Percentiles rank a stretch among this genome's conserved stretches.
Conservation (phyloP, 495 filamentous ascomycete species). For the Rhypophila decipiens region DNA sequence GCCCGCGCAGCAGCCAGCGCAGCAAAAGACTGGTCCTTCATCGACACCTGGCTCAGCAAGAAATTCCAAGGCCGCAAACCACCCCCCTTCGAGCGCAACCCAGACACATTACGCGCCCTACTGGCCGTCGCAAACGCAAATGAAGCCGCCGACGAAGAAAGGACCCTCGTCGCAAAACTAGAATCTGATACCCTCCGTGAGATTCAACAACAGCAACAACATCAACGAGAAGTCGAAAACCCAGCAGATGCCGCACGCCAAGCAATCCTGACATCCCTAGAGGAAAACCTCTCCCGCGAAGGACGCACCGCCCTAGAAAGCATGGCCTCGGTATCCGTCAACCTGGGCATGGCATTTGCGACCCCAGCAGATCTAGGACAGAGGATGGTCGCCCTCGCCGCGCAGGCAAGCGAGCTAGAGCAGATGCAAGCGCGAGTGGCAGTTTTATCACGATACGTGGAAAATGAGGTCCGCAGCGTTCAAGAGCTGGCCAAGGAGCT, state of each 20-base stretch:
- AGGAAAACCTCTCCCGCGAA: constrained; percentile 33
- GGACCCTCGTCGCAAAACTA: constrained; percentile 50
- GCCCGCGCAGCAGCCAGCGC: constrained; percentile 56
- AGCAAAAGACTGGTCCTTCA: constrained; percentile 81
- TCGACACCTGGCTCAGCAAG: constrained; percentile 71
- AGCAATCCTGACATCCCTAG: constrained; percentile 29
- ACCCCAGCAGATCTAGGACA: constrained; percentile 29
- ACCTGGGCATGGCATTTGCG: constrained; percentile 23
- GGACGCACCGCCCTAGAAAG: constrained; percentile 35
- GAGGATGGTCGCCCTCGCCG: constrained; percentile 32
- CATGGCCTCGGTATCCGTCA: constrained; percentile 32
- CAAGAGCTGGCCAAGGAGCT: constrained; percentile 19
- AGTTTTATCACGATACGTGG: constrained; percentile 27
- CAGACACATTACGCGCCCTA: constrained; percentile 71
- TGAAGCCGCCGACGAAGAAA: constrained; percentile 76
- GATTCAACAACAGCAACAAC: constrained; percentile 25
- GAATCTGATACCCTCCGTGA: constrained; percentile 53
- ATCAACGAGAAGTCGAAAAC: neutral
- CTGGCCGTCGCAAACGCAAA: constrained; percentile 70
- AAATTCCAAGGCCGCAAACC: constrained; percentile 46
- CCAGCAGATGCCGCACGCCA: constrained; percentile 18
- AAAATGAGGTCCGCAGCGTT: constrained; percentile 18
- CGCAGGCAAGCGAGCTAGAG: constrained; percentile 29
- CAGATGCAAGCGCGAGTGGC: constrained; percentile 36
- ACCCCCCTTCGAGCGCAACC: constrained; percentile 74